A percentile compares a stretch with the other conserved stretches of the same genome.
phyloP scores from a whole-genome alignment of 345 rosid genomes.

The Citrus maxima region DNA sequence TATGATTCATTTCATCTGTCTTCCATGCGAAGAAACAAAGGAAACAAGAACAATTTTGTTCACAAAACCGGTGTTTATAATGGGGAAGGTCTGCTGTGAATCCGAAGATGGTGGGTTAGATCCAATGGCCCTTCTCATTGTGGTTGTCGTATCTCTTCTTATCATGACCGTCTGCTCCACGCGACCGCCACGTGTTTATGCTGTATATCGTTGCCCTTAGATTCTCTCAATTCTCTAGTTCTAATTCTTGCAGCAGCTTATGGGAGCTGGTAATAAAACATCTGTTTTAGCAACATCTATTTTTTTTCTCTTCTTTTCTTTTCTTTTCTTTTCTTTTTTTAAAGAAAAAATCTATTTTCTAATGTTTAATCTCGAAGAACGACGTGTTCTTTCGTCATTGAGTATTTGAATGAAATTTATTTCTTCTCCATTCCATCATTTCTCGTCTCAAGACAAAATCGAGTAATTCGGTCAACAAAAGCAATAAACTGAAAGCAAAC shows the following conservation, averaged over 20 bases:
- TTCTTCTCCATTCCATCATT: neutral
- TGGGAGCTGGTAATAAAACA: neutral
- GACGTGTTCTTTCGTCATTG: neutral
- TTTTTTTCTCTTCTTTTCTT: too few relatives aligned
- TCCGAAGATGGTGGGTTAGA: slow-evolving; percentile 25
- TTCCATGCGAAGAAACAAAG: neutral
- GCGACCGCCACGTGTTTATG: slow-evolving; percentile 23
- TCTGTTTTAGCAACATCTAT: neutral
- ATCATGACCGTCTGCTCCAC: slow-evolving; percentile 35
- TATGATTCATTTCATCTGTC: neutral
- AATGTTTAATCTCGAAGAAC: neutral
- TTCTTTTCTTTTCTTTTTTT: too few relatives aligned
- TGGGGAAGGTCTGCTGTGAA: slow-evolving; percentile 37
- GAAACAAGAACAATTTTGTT: neutral
- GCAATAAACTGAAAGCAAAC: neutral
- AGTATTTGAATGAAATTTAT: neutral
- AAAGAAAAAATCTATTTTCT: neutral
- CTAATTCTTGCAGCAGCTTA: neutral
- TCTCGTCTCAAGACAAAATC: neutral
- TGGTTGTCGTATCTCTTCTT: slow-evolving; percentile 36
- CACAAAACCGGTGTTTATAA: slow-evolving; percentile 12
- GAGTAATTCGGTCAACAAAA: neutral
- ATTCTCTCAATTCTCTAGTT: neutral
- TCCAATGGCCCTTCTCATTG: slow-evolving; percentile 22
- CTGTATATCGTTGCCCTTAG: slow-evolving; percentile 27